phyloP scores from a whole-genome alignment of 495 filamentous ascomycete genomes.

The Talaromyces nanjingensis region DNA sequence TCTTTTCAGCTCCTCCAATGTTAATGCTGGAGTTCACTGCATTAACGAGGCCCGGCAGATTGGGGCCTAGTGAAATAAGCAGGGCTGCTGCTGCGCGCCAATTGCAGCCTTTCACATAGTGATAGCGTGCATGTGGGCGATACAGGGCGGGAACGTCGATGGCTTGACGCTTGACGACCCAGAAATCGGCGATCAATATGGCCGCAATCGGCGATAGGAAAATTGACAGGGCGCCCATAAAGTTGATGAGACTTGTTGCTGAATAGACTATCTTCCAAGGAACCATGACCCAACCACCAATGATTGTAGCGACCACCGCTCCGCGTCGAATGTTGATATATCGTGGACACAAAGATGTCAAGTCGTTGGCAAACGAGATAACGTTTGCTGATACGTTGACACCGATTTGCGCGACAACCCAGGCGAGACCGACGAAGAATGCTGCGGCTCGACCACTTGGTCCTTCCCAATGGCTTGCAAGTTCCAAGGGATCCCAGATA shows the following conservation, averaged over 20 bases:
- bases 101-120: constrained; percentile 19
- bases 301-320: constrained; percentile 44
- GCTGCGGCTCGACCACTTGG: constrained; percentile 40
- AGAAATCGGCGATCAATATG: constrained; percentile 40
- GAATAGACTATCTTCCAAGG: constrained; percentile 60
- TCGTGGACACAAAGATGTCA: constrained; percentile 49
- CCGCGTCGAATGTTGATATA: constrained; percentile 54
- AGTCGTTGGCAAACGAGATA: constrained; percentile 51
- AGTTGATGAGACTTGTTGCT: constrained; percentile 49
- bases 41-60: constrained; percentile 23
- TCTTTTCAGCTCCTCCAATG: constrained; percentile 20
- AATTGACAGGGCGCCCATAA: constrained; percentile 40
- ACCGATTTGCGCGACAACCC: constrained; percentile 46
- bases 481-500: constrained; percentile 46
- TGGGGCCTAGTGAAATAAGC: constrained; percentile 25
- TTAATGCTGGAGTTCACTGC: constrained; percentile 14
- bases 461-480: constrained; percentile 39
- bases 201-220: constrained; percentile 29
- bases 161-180: constrained; percentile 34
- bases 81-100: constrained; percentile 22
- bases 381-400: constrained; percentile 52
- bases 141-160: constrained; percentile 46
- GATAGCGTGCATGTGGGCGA: constrained; percentile 34
- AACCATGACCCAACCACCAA: constrained; percentile 49
- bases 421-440: constrained; percentile 44